Evolutionary conservation across 192 early-diverging fungal species (phyloP), one percentile per base, ranked within the genome.

Genomic region (Coemansia sp.): DNA sequence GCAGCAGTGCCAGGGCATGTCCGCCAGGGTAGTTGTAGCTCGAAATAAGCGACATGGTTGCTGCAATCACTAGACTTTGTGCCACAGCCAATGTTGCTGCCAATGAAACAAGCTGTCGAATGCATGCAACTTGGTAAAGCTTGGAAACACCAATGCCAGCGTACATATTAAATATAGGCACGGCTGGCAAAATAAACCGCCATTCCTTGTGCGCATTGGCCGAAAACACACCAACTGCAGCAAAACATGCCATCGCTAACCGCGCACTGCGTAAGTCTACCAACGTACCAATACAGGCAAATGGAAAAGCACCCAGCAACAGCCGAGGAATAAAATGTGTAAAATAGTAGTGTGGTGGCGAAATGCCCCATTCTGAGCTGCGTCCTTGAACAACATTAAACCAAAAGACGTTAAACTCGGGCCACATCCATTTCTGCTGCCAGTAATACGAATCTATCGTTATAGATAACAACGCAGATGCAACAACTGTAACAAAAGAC

Each of bases 151-250:
- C 12, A 82, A 55, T 0, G 86, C 91, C 5, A 34, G 92, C 91
- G 56, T 83, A 86, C 4, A 85, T 37, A 59, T 94, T 94, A 53
- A 93, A 64, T 3, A 97, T 64, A 0, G 95, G 95, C 11, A 98
- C 81, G 12, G 85, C 83, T 22, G 95, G 93, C 2, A 96, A 70
- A 1, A 98, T 85, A 69, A 98, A 98, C 12, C 96, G 82, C 93
- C 93, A 95, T 66, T 98, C 96, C 72, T 98, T 98, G 75, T 98
- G 96, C 11, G 85, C 84, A 37, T 94, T 81, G 23, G 85, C 78
- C 15, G 93, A 95, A 55, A 93, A 92, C 3, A 86, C 25, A 2
- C 62, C 51, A 10, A 94, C 81, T 60, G 87, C 92, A 1, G 79
- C 68, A 3, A 83, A 8, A 3, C 76, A 78, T 0, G 91, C 89